Conservation (phyloP, 2,329 filamentous ascomycete genomes). For the Pseudogymnoascus sp. region DNA sequence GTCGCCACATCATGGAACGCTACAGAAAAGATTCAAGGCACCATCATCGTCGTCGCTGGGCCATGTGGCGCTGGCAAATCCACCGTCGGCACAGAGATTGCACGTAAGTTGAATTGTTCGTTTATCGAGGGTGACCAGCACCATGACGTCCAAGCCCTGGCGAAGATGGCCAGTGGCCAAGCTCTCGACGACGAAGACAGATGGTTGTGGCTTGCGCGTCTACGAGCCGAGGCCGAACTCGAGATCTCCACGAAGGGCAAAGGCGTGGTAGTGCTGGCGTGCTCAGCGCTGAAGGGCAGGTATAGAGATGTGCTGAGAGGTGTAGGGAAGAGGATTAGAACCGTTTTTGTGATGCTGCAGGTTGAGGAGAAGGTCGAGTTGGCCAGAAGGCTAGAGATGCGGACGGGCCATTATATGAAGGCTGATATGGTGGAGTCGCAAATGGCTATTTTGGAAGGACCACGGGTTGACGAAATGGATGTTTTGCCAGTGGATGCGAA, state of each 20-base stretch:
- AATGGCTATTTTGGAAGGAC: constrained; percentile 26
- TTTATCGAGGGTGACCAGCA: constrained; percentile 36
- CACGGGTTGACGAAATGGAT: constrained; percentile 28
- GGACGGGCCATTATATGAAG: constrained; percentile 33
- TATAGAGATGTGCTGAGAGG: constrained; percentile 30
- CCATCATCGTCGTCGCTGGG: constrained; percentile 31
- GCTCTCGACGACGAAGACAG: constrained; percentile 31
- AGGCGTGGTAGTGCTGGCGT: constrained; percentile 30
- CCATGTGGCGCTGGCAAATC: constrained; percentile 37
- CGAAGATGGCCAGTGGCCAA: constrained; percentile 26
- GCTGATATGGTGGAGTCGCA: constrained; percentile 31
- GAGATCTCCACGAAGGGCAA: constrained; percentile 24
- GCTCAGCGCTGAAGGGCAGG: constrained; percentile 31
- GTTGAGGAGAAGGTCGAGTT: constrained; percentile 24
- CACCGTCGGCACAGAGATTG: constrained; percentile 30
- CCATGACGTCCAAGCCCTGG: constrained; percentile 28
- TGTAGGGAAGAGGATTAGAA: constrained; percentile 16
- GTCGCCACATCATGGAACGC: constrained; percentile 12
- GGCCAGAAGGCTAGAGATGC: constrained; percentile 21
- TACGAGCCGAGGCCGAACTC: constrained; percentile 22
- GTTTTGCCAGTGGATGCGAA: constrained; percentile 26
- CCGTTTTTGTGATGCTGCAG: constrained; percentile 33
- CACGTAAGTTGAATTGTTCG: constrained; percentile 24
- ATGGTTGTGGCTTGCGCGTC: constrained; percentile 26
- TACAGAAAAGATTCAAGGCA: constrained; percentile 15